Evolutionary conservation across 257 asterid genomes (phyloP), one percentile per base, ranked within the genome.

Genomic region (Capsicum pubescens): DNA sequence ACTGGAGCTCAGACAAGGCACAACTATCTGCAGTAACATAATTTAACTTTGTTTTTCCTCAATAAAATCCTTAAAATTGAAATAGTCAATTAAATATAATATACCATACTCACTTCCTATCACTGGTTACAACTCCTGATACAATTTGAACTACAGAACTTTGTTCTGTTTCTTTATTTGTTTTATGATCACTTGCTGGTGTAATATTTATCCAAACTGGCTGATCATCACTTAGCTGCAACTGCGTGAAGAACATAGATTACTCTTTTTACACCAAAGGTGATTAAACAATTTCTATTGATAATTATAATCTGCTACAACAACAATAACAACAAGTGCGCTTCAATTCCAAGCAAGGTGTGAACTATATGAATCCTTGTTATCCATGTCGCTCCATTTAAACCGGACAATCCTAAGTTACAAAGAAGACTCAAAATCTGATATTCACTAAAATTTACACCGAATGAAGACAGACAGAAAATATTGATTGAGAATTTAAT

Each of bases 81-180:
- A 59, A 56, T 42, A 83, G 79, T 42, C 64, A 50, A 39, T 50
- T 55, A 63, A 74, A 77, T 74, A 42, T 69, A 71, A 77, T 83
- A 77, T 83, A 93, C 98, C 82, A 77, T 83, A 93, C 98, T 94
- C 83, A 93, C 98, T 90, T 92, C 79, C 85, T 88, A 85, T 92
- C 93, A 35, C 85, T 85, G 56, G 98, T 86, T 56, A 86, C 80
- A 59, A 90, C 89, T 82, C 95, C 98, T 17, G 90, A 90, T 2
- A 84, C 82, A 32, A 93, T 67, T 36, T 67, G 90, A 60, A 82
- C 68, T 11, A 35, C 81, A 77, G 86, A 82, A 74, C 77, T 82
- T 61, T 88, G 84, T 56, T 79, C 87, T 56, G 89, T 56, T 84
- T 86, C 91, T 59, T 83, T 85, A 79, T 67, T 84, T 81, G 86